Base-by-base conservation (phyloP, 2,329 filamentous ascomycete genomes). In the Pseudogymnoascus sp. region DNA sequence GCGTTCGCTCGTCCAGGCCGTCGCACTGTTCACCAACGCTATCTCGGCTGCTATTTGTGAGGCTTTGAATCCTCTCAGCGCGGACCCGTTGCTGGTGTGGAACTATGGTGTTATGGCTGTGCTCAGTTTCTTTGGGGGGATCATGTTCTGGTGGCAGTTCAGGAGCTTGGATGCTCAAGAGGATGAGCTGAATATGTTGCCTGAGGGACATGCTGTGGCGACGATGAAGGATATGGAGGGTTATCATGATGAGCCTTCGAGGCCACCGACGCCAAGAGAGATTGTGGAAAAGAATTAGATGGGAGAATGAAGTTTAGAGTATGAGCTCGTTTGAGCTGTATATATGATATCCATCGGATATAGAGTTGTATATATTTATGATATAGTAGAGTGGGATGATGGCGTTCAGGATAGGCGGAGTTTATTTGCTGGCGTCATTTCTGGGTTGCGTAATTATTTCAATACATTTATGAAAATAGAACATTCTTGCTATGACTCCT, bases 1-100 rank as follows among this genome's bases (percentile, higher is more conserved):
- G 86, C 84, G 86, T 72, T 84, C 82, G 0, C 84, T 83, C 12
- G 81, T 86, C 28, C 78, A 83, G 69, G 79, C 83, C 0, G 75
- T 86, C 64, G 83, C 79, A 68, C 75, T 86, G 7, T 78, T 86
- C 66, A 85, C 82, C 67, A 84, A 80, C 63, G 84, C 84, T 0
- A 77, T 87, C 65, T 82, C 81, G 3, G 79, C 79, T 38, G 83
- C 83, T 1, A 68, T 82, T 5, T 76, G 76, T 28, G 74, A 80
- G 66, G 78, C 78, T 0, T 66, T 81, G 21, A 73, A 76, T 21
- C 77, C 78, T 0, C 70, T 75, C 1, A 76, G 78, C 4, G 67
- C 65, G n/a, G 78, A 82, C 66, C 79, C 79, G 0, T 70, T 73
- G 5, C 73, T 81, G 28, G 66, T 79, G 16, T 76, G 72, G 70